These are phyloP conservation scores for Penicillium crystallinum DNA, from an alignment of 495 filamentous ascomycete genomes.

Conservation along the genomic window DNA sequence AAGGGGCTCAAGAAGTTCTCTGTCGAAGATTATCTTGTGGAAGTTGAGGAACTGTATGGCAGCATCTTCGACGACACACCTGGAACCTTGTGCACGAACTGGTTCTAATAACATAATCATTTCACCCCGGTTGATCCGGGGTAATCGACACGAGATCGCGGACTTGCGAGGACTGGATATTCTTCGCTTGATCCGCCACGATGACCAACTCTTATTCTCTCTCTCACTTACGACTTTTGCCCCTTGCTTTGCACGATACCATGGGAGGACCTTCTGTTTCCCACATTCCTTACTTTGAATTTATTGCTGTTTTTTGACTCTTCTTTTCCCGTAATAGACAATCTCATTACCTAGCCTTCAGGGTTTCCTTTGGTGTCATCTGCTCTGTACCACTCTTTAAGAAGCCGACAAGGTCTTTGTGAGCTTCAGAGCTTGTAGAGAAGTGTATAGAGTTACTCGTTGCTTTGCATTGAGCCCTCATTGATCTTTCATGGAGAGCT, in stretches of 20 bases:
- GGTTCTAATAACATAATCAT: constrained; percentile 34
- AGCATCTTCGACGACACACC: constrained; percentile 45
- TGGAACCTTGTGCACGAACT: constrained; percentile 33
- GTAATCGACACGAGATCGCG: constrained; percentile 14
- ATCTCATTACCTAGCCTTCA: background rate
- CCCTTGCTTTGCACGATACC: constrained; percentile 25
- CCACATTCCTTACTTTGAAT: constrained; percentile 6
- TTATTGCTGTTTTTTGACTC: background rate
- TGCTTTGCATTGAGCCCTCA: no score
- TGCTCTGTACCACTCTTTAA: background rate
- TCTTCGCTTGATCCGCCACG: constrained; percentile 13
- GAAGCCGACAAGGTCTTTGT: background rate
- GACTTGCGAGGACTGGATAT: constrained; percentile 21
- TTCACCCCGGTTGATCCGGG: constrained; percentile 23
- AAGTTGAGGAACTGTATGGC: constrained; percentile 67
- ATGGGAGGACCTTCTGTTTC: constrained; percentile 22
- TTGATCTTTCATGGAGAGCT: background rate
- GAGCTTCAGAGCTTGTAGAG: background rate
- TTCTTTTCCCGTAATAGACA: background rate
- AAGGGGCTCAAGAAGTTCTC: constrained; percentile 69
- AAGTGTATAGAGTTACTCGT: no score
- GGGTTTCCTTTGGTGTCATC: background rate
- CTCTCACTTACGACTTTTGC: constrained; percentile 23
- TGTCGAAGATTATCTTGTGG: constrained; percentile 76
- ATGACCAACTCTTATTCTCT: constrained; percentile 31